These are phyloP conservation scores for Yamadazyma blattariae DNA, from an alignment of 1,139 yeast genomes.

Conservation along the genomic window DNA sequence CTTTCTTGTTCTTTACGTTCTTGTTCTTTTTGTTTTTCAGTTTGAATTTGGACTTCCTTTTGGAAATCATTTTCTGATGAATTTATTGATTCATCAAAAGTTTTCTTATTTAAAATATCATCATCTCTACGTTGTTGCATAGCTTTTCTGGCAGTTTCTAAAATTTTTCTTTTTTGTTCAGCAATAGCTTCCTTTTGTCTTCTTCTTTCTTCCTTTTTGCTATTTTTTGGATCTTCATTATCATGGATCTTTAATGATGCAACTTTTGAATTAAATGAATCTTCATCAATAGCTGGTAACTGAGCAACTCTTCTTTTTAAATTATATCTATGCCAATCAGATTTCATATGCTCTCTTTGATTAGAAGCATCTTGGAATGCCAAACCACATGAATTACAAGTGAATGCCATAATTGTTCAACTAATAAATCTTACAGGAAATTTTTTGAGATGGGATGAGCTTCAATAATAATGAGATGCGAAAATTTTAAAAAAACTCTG, in stretches of 20 bases:
- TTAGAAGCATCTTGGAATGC: slow-evolving; percentile 38
- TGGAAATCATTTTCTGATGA: slow-evolving; percentile 9
- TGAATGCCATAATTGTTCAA: slow-evolving; percentile 22
- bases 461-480: slow-evolving; percentile 5
- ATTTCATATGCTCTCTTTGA: slow-evolving; percentile 50
- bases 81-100: slow-evolving; percentile 9
- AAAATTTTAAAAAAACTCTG: slow-evolving; percentile 1
- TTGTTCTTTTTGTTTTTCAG: slow-evolving; percentile 11
- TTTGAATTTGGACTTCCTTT: slow-evolving; percentile 9
- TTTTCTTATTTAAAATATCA: slow-evolving; percentile 24
- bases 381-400: slow-evolving; percentile 46
- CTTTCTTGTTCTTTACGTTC: slow-evolving; percentile 6
- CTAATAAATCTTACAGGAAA: slow-evolving; percentile 4
- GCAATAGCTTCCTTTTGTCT: slow-evolving; percentile 61
- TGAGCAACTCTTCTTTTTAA: slow-evolving; percentile 60
- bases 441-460: slow-evolving; percentile 13
- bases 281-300: slow-evolving; percentile 54
- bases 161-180: slow-evolving; percentile 58
- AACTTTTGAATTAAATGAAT: slow-evolving; percentile 45
- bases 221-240: slow-evolving; percentile 25
- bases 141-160: slow-evolving; percentile 59
- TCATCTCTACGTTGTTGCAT: slow-evolving; percentile 25
- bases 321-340: slow-evolving; percentile 77
- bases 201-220: slow-evolving; percentile 64
- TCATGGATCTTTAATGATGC: slow-evolving; percentile 27